A percentile compares a stretch with the other conserved stretches of the same genome.
Evolutionary conservation across 164 flowering plant species (phyloP).

Genomic region (Cinnamomum micranthum): DNA sequence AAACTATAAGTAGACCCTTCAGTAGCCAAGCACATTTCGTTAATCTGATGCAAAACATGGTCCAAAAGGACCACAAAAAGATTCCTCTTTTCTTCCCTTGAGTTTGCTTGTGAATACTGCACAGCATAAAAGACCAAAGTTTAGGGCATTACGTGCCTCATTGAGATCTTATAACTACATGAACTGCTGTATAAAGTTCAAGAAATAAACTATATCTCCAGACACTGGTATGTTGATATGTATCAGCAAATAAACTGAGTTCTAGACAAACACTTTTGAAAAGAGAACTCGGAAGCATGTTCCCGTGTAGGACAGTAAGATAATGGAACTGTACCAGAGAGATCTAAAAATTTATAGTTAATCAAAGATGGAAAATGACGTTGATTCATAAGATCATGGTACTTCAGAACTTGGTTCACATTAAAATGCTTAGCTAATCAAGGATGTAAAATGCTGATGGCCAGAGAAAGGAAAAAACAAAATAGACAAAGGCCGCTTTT

Average conservation of each 20-base stretch:
- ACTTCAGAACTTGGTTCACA: too few relatives aligned
- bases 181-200: not conserved
- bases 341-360: too few relatives aligned
- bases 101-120: slow-evolving; percentile 81
- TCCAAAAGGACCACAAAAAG: slow-evolving; percentile 81
- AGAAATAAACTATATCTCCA: not conserved
- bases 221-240: too few relatives aligned
- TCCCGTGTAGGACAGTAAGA: too few relatives aligned
- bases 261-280: not conserved
- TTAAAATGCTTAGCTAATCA: too few relatives aligned
- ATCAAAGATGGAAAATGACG: too few relatives aligned
- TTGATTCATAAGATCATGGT: too few relatives aligned
- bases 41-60: slow-evolving; percentile 78
- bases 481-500: too few relatives aligned
- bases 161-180: not conserved
- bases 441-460: too few relatives aligned
- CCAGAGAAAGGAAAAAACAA: too few relatives aligned
- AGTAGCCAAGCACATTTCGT: slow-evolving; percentile 51
- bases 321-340: too few relatives aligned
- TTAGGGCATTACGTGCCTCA: not conserved
- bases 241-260: not conserved
- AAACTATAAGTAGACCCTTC: slow-evolving; percentile 66
- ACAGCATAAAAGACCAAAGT: slow-evolving; percentile 10
- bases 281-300: not conserved
- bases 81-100: slow-evolving; percentile 84